phyloP scores from a whole-genome alignment of 164 flowering plant species.

The Brasenia schreberi region DNA sequence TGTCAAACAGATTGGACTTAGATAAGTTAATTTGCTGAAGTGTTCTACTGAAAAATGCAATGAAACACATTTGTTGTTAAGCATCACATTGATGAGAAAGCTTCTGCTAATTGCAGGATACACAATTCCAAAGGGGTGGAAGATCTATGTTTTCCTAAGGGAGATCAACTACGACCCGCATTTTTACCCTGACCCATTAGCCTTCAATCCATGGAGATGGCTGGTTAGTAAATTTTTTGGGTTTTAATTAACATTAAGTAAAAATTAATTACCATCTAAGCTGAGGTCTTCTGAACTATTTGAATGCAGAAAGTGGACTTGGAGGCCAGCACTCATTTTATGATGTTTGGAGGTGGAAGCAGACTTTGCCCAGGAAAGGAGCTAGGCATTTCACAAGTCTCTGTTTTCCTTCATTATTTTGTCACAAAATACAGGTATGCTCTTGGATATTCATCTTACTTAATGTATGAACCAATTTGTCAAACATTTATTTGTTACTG shows the following conservation, averaged over 20 bases:
- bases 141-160: constrained; percentile 36
- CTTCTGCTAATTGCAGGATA: constrained; percentile 19
- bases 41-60: no score
- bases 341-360: constrained; percentile 78
- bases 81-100: neutral
- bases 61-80: no score
- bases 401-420: constrained; percentile 75
- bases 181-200: constrained; percentile 33
- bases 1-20: neutral
- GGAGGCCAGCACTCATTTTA: constrained; percentile 44
- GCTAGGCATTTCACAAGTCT: constrained; percentile 59
- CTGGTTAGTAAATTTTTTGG: constrained; percentile 14
- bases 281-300: neutral
- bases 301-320: constrained; percentile 43
- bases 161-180: constrained; percentile 36
- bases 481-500: no score
- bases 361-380: constrained; percentile 93
- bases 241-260: no score
- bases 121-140: constrained; percentile 50
- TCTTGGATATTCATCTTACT: no score
- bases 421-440: constrained; percentile 68
- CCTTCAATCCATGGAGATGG: constrained; percentile 60
- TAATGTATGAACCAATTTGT: no score
- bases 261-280: neutral
- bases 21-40: no score